phyloP scores from a whole-genome alignment of 768 basidiomycete species.

The Xerocomus potaroensis region DNA sequence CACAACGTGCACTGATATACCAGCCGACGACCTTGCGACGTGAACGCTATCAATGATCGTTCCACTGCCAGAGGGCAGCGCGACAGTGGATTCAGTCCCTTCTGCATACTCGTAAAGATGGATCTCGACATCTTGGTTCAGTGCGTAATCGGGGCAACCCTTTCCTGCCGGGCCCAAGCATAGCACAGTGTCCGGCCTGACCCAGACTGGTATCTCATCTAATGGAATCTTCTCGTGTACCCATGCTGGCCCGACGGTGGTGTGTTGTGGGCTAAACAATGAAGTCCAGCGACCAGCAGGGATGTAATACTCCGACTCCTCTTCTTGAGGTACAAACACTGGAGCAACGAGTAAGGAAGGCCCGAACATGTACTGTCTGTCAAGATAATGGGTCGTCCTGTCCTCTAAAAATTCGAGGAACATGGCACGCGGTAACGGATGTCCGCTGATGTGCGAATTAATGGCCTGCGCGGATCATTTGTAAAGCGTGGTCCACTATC shows the following conservation, averaged over 20 bases:
- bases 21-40: slow-evolving; percentile 10
- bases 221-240: slow-evolving; percentile 59
- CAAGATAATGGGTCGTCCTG: slow-evolving; percentile 55
- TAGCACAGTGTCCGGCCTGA: slow-evolving; percentile 54
- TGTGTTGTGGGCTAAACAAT: slow-evolving; percentile 51
- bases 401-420: slow-evolving; percentile 61
- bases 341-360: slow-evolving; percentile 59
- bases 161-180: slow-evolving; percentile 32
- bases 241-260: slow-evolving; percentile 58
- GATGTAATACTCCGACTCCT: slow-evolving; percentile 57
- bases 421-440: slow-evolving; percentile 61
- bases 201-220: slow-evolving; percentile 64
- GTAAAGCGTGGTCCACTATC: background rate
- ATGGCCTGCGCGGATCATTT: slow-evolving; percentile 39
- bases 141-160: slow-evolving; percentile 46
- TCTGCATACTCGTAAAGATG: slow-evolving; percentile 51
- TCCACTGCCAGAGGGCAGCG: slow-evolving; percentile 13
- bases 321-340: slow-evolving; percentile 50
- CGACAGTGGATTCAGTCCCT: slow-evolving; percentile 28
- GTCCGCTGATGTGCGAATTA: slow-evolving; percentile 45
- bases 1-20: slow-evolving; percentile 4
- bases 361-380: slow-evolving; percentile 58
- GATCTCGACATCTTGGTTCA: slow-evolving; percentile 40
- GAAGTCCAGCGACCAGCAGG: slow-evolving; percentile 60
- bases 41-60: slow-evolving; percentile 2